A percentile compares a stretch with the other conserved stretches of the same genome.
Conservation (phyloP, 495 filamentous ascomycete genomes). For the Tuber melanosporum region DNA sequence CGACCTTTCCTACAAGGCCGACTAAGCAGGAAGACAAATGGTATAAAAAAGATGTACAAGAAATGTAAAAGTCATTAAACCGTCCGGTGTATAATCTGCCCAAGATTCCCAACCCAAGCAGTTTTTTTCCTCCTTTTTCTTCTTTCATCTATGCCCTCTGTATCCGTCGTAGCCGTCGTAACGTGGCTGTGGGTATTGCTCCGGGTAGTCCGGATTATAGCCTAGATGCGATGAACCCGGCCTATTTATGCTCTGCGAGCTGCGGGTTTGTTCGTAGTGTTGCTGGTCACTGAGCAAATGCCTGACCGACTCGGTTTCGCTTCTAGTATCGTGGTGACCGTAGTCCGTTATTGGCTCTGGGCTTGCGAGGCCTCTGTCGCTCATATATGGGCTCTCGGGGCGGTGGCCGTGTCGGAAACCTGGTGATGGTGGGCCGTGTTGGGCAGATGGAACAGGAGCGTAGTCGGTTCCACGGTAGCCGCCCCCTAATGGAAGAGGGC, state of each 20-base stretch:
- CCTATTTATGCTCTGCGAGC: not conserved
- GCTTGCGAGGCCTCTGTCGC: slow-evolving; percentile 31
- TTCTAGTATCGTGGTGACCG: slow-evolving; percentile 28
- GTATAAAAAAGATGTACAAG: not conserved
- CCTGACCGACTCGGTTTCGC: slow-evolving; percentile 35
- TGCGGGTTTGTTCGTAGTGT: not conserved
- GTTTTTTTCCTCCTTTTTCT: not conserved
- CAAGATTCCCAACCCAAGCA: slow-evolving; percentile 3
- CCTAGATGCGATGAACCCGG: slow-evolving; percentile 25
- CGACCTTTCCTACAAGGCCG: not conserved
- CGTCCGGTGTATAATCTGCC: not conserved
- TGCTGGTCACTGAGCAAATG: slow-evolving; percentile 37
- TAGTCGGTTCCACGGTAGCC: slow-evolving; percentile 27
- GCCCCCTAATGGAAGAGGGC: slow-evolving; percentile 19
- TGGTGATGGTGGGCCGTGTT: slow-evolving; percentile 16
- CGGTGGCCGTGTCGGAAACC: slow-evolving; percentile 20
- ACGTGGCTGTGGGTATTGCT: slow-evolving; percentile 21
- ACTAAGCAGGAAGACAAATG: not conserved
- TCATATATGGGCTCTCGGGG: slow-evolving; percentile 38
- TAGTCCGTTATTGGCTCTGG: slow-evolving; percentile 24
- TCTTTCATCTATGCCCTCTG: slow-evolving; percentile 18
- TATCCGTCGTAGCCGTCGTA: slow-evolving; percentile 33
- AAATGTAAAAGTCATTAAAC: not conserved
- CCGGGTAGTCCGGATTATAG: slow-evolving; percentile 6
- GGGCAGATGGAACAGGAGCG: slow-evolving; percentile 14